Conservation (phyloP, 495 filamentous ascomycete genomes). For the Cercophora sp. region DNA sequence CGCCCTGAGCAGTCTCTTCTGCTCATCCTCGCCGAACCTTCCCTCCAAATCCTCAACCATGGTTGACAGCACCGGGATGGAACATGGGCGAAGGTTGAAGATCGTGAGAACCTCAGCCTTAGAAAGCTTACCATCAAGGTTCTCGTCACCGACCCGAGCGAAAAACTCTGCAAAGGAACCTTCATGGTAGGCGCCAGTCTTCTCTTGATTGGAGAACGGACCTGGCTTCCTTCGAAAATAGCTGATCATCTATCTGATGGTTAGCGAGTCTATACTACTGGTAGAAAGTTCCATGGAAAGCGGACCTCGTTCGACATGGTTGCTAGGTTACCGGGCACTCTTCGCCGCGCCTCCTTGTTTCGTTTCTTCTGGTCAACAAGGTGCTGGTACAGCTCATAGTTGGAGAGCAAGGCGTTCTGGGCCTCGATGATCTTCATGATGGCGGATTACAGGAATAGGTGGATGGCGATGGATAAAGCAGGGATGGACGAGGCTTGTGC, state of each 20-base stretch:
- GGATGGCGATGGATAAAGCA: too few relatives aligned
- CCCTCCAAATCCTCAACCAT: slow-evolving; percentile 44
- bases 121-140: slow-evolving; percentile 34
- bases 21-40: slow-evolving; percentile 41
- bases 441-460: too few relatives aligned
- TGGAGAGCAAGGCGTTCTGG: slow-evolving; percentile 43
- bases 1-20: slow-evolving; percentile 39
- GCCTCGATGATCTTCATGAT: slow-evolving; percentile 48
- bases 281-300: neutral
- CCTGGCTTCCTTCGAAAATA: slow-evolving; percentile 38
- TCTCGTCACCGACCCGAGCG: slow-evolving; percentile 30
- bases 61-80: slow-evolving; percentile 32
- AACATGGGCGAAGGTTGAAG: slow-evolving; percentile 41
- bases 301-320: slow-evolving; percentile 27
- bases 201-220: slow-evolving; percentile 39
- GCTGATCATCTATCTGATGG: slow-evolving; percentile 27
- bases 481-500: too few relatives aligned
- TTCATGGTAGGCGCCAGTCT: slow-evolving; percentile 34
- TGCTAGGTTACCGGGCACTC: slow-evolving; percentile 38
- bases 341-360: slow-evolving; percentile 36
- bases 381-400: slow-evolving; percentile 48
- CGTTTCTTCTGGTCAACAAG: slow-evolving; percentile 36
- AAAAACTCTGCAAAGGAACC: slow-evolving; percentile 31
- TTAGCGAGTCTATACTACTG: neutral
- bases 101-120: slow-evolving; percentile 46